Percentiles rank a stretch among this genome's conserved stretches.
phyloP scores from a whole-genome alignment of 2,329 filamentous ascomycete species.

The Sporothrix protearum region DNA sequence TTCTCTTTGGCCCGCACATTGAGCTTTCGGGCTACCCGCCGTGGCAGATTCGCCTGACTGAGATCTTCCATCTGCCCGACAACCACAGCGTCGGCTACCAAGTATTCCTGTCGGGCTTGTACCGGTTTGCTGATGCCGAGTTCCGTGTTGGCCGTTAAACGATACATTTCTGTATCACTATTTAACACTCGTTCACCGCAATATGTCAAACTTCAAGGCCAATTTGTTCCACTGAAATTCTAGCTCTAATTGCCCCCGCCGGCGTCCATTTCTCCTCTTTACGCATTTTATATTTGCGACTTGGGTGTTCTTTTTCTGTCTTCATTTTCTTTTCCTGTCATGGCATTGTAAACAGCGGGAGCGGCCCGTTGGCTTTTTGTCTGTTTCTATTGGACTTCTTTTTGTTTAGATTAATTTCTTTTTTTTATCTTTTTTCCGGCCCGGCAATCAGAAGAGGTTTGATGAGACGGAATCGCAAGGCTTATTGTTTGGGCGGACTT shows the following conservation, averaged over 20 bases:
- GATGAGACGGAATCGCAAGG: neutral
- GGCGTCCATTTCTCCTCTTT: neutral
- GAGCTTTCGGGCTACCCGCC: conserved; percentile 89
- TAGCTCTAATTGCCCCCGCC: neutral
- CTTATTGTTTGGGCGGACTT: neutral
- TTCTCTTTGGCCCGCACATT: conserved; percentile 80
- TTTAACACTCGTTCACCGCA: neutral
- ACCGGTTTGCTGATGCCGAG: conserved; percentile 80
- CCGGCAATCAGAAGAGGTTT: neutral
- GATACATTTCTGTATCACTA: no score
- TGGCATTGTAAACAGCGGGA: neutral
- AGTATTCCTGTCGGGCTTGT: conserved; percentile 80
- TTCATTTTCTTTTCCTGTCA: neutral
- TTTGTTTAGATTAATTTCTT: neutral
- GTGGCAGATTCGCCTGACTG: conserved; percentile 91
- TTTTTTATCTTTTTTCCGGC: neutral
- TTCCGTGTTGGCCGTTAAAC: conserved; percentile 72
- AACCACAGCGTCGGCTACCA: conserved; percentile 88
- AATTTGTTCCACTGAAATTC: neutral
- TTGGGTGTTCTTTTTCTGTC: neutral
- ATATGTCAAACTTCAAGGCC: neutral
- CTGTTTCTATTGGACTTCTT: no score
- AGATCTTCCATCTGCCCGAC: conserved; percentile 79
- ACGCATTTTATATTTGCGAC: neutral
- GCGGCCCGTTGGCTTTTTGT: neutral